Conservation (phyloP, 148 eudicot species). For the Rhododendron vialii region DNA sequence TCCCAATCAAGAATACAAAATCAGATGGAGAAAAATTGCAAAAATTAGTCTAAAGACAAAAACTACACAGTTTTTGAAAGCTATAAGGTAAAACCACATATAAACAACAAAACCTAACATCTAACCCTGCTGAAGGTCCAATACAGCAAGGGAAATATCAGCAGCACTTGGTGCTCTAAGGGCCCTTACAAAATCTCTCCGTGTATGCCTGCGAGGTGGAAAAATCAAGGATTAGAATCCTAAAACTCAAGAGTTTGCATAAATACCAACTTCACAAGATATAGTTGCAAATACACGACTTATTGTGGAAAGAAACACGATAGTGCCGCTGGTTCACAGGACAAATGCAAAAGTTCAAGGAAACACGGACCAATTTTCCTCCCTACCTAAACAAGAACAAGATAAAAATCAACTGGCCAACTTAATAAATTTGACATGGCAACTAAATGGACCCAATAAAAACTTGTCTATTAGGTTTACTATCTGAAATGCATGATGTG, state of each 20-base stretch:
- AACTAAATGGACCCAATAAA: not conserved
- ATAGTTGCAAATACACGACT: not conserved
- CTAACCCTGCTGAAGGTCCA: not conserved
- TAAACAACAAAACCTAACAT: constrained; percentile 3
- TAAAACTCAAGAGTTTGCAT: not conserved
- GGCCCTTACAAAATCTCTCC: constrained; percentile 16
- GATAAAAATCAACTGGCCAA: not conserved
- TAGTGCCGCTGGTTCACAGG: not conserved
- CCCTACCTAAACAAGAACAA: not conserved
- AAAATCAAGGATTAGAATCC: not conserved
- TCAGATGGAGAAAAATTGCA: not conserved
- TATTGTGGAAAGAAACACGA: not conserved
- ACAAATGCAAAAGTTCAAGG: not conserved
- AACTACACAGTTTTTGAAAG: not conserved
- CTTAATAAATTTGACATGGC: not conserved
- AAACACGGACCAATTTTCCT: not conserved
- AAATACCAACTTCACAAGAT: not conserved
- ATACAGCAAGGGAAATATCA: not conserved
- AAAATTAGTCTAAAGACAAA: not conserved
- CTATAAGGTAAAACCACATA: not conserved
- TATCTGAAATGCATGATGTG: not conserved
- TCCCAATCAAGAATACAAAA: not conserved
- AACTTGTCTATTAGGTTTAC: not conserved
- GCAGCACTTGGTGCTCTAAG: constrained; percentile 11
- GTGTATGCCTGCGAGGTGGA: constrained; percentile 22